Percentiles rank a stretch among this genome's conserved stretches.
These are phyloP conservation scores for Verticillium nubilum DNA, from an alignment of 2,329 filamentous ascomycete genomes.

Conservation along the genomic window DNA sequence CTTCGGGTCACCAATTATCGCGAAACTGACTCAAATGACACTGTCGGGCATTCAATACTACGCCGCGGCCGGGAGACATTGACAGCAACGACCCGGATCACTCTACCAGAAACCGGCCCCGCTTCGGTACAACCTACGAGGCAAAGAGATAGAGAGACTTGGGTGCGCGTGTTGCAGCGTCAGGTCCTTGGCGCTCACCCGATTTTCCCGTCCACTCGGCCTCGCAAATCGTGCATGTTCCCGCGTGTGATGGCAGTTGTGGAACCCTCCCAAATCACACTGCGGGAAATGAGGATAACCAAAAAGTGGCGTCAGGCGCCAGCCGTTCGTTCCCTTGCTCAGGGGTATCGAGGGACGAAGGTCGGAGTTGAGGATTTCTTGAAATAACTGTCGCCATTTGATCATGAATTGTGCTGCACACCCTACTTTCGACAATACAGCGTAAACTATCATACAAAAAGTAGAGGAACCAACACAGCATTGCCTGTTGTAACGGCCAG, in stretches of 20 bases:
- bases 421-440: neutral
- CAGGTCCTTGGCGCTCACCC: neutral
- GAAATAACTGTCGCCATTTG: neutral
- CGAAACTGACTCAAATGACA: neutral
- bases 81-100: neutral
- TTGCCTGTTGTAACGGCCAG: neutral
- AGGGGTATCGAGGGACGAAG: neutral
- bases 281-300: neutral
- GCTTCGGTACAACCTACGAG: neutral
- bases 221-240: neutral
- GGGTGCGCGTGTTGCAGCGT: neutral
- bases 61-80: neutral
- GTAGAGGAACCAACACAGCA: neutral
- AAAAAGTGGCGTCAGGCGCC: neutral
- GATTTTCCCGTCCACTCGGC: neutral
- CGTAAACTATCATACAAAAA: neutral
- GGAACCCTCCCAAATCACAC: neutral
- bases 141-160: too few species aligned
- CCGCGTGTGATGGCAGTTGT: neutral
- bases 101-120: neutral
- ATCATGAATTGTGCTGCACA: neutral
- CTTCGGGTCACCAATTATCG: neutral
- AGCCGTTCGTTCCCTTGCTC: neutral
- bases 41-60: neutral
- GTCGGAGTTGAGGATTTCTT: too few species aligned